Evolutionary conservation across 139 green algal species (phyloP).

Genomic region (Trebouxia sp.): DNA sequence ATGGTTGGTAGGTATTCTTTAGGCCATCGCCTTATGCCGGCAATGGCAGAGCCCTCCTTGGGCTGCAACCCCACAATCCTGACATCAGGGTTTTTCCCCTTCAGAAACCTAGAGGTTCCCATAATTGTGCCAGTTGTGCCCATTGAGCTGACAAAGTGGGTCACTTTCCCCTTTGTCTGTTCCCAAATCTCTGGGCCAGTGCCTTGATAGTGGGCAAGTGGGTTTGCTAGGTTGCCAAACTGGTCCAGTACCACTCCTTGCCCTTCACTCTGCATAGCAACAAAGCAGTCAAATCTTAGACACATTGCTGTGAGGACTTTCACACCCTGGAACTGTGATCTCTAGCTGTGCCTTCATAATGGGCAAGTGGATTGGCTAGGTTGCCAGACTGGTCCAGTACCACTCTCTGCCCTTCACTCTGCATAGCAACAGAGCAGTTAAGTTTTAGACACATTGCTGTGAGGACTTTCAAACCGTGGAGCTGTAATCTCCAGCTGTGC

Average conservation of each 20-base stretch:
- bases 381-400: conserved; percentile 61
- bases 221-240: conserved; percentile 54
- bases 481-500: conserved; percentile 57
- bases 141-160: conserved; percentile 58
- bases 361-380: conserved; percentile 45
- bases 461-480: too few relatives aligned
- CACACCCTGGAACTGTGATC: too few relatives aligned
- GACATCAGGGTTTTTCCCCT: conserved; percentile 46
- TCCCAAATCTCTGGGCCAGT: conserved; percentile 56
- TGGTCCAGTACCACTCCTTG: conserved; percentile 54
- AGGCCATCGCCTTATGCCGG: conserved; percentile 52
- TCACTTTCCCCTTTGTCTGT: conserved; percentile 54
- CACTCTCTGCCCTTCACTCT: conserved; percentile 33
- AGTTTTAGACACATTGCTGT: too few relatives aligned
- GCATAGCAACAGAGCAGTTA: neutral
- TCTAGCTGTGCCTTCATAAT: conserved; percentile 48
- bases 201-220: conserved; percentile 38
- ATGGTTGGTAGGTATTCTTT: conserved; percentile 53
- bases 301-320: too few relatives aligned
- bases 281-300: neutral
- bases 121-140: conserved; percentile 61
- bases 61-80: conserved; percentile 55
- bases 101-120: conserved; percentile 47
- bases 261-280: neutral
- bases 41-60: conserved; percentile 40